phyloP scores from a whole-genome alignment of 805 yeast genomes.

The Pichia californica region DNA sequence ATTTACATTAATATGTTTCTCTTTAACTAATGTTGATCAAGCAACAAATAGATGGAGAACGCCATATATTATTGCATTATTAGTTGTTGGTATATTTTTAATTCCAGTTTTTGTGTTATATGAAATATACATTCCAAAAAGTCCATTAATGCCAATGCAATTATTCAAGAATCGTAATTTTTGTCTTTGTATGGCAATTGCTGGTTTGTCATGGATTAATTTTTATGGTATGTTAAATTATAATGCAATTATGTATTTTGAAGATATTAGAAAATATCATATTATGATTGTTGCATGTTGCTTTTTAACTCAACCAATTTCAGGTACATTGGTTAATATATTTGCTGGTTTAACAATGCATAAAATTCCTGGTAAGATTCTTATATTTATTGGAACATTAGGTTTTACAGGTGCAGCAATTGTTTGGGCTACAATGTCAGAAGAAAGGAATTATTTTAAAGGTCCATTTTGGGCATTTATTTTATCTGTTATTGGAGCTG shows the following conservation, averaged over 20 bases:
- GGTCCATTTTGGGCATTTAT: slow-evolving; percentile 41
- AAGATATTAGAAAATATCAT: slow-evolving; percentile 31
- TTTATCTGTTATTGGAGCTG: slow-evolving; percentile 40
- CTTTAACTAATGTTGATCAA: slow-evolving; percentile 38
- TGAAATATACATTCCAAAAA: slow-evolving; percentile 33
- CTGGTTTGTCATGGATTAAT: slow-evolving; percentile 35
- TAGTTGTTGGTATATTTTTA: slow-evolving; percentile 35
- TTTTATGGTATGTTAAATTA: slow-evolving; percentile 36
- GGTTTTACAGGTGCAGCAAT: slow-evolving; percentile 33
- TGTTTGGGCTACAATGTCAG: slow-evolving; percentile 37
- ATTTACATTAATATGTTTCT: slow-evolving; percentile 36
- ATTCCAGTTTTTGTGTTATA: slow-evolving; percentile 30
- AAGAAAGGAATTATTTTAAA: slow-evolving; percentile 34
- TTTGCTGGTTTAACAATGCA: slow-evolving; percentile 44
- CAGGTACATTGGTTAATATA: slow-evolving; percentile 37
- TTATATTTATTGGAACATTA: slow-evolving; percentile 30
- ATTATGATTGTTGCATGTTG: slow-evolving; percentile 39
- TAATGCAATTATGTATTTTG: slow-evolving; percentile 38
- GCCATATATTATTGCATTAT: slow-evolving; percentile 37
- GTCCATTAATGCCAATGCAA: slow-evolving; percentile 44
- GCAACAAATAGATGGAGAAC: slow-evolving; percentile 39
- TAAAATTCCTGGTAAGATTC: slow-evolving; percentile 33
- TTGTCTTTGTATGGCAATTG: slow-evolving; percentile 32
- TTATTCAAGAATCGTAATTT: slow-evolving; percentile 37
- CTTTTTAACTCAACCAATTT: slow-evolving; percentile 37